Conservation (phyloP, 169 alveolate genomes). For the Plasmodium vivax region DNA sequence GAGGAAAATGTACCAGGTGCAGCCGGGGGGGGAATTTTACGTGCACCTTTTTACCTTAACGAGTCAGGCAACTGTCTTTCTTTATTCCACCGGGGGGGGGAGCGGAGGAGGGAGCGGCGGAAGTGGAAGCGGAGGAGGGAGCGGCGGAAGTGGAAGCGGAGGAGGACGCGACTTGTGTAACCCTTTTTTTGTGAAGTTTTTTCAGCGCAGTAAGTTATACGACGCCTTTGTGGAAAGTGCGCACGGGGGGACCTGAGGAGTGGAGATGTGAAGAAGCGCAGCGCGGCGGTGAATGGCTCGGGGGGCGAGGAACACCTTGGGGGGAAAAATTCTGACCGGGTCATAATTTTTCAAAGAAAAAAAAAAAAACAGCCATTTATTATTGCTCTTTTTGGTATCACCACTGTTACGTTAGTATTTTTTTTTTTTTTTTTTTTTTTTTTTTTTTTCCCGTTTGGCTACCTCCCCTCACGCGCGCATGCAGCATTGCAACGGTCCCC, state of each 20-base stretch:
- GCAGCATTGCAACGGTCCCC: not conserved
- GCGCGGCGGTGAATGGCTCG: not conserved
- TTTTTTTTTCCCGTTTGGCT: not conserved
- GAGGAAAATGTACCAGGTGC: not conserved
- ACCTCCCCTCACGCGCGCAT: not conserved
- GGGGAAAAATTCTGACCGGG: not conserved
- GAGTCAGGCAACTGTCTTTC: slow-evolving; percentile 13
- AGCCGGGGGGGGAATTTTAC: slow-evolving; percentile 14
- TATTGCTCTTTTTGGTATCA: not conserved
- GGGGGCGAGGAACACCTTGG: not conserved
- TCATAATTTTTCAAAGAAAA: not conserved
- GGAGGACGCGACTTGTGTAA: too few relatives aligned
- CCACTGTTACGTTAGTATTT: not conserved
- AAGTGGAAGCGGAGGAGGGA: too few relatives aligned
- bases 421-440: not conserved
- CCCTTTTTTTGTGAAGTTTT: slow-evolving; percentile 52
- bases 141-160: too few relatives aligned
- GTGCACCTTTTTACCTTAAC: slow-evolving; percentile 20
- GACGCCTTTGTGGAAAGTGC: slow-evolving; percentile 31
- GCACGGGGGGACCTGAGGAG: not conserved
- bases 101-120: too few relatives aligned
- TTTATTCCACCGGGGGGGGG: slow-evolving; percentile 10
- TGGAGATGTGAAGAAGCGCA: not conserved
- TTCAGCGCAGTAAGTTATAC: not conserved
- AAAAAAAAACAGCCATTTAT: not conserved